Evolutionary conservation across 2,329 filamentous ascomycete species (phyloP), one percentile per base, ranked within the genome.

Genomic region (Dendryphion nanum): DNA sequence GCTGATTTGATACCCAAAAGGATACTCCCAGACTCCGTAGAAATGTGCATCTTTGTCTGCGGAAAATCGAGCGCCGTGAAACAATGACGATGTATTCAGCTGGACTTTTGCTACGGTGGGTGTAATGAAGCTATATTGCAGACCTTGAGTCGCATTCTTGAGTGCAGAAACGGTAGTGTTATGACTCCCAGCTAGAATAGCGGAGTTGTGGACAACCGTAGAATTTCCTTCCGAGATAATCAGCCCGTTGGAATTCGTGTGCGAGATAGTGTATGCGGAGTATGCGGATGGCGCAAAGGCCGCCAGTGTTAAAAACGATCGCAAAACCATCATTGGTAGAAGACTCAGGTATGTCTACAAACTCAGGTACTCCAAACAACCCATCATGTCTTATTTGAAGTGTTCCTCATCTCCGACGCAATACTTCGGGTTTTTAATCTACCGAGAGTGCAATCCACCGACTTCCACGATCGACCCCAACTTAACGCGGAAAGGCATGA

Each of bases 11-110:
- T 48, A 38, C 28, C 47, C 40, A 40, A 53, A 59, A 3, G 55
- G 55, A 26, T 59, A 59, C 30, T 59, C 55, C 55, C 55, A 59
- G 8, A 59, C 52, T 16, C 53, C 55, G 29, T 48, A 59, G 30
- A 49, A 50, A 7, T 38, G 41, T 4, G 51, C 37, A 5, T 46
- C 28, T 5, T 37, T 8, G 2, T 24, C 35, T 3, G 38, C 32
- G 5, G 42, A 36, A 32, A 59, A 56, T 5, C 41, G 41, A 1
- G 55, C 53, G 15, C 55, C 55, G 26, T 50, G 40, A 37, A 52
- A 59, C 2, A 37, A 16, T 18, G 24, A 42, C 2, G 40, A 42
- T 20, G 48, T 49, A 33, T 55, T 51, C 6, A 59, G 35, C n/a
- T 47, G 32, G 10, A 59, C 38, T 36, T 49, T 55, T 4, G 48